Percentiles rank a stretch among this genome's conserved stretches.
Conservation (phyloP, 148 eudicot genomes). For the Pouteria glomerata region DNA sequence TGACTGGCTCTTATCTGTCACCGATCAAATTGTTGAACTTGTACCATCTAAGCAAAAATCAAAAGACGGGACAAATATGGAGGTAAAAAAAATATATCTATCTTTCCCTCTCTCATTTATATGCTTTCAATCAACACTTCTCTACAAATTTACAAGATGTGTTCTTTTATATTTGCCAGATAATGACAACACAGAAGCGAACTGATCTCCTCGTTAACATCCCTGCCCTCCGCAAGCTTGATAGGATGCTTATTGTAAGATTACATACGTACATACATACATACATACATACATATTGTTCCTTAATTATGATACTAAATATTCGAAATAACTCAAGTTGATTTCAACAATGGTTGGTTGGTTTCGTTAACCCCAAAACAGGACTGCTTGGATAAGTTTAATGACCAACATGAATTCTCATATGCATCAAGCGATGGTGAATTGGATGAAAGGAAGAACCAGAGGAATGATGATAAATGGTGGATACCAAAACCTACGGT, state of each 20-base stretch:
- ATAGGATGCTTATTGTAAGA: constrained; percentile 72
- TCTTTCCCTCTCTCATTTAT: background rate
- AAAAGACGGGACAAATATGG: constrained; percentile 63
- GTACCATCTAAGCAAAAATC: constrained; percentile 54
- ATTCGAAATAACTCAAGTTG: background rate
- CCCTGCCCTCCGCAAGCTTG: constrained; percentile 70
- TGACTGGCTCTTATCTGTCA: constrained; percentile 72
- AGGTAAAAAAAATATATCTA: constrained; percentile 40
- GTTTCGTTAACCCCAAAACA: constrained; percentile 12
- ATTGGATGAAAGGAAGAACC: constrained; percentile 25
- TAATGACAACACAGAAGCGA: constrained; percentile 64
- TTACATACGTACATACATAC: background rate
- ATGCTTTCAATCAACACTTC: no score
- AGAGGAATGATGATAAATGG: constrained; percentile 61
- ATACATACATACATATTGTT: background rate
- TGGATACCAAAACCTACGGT: constrained; percentile 74
- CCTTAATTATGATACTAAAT: background rate
- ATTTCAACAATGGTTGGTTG: background rate
- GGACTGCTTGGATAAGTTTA: constrained; percentile 65
- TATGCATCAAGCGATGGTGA: constrained; percentile 54
- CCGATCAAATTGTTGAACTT: constrained; percentile 68
- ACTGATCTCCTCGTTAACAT: constrained; percentile 64
- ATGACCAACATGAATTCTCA: constrained; percentile 61
- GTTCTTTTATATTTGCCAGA: constrained; percentile 21
- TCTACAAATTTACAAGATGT: background rate